phyloP scores from a whole-genome alignment of 2,329 filamentous ascomycete genomes.

The Coleophoma eucalyptorum region DNA sequence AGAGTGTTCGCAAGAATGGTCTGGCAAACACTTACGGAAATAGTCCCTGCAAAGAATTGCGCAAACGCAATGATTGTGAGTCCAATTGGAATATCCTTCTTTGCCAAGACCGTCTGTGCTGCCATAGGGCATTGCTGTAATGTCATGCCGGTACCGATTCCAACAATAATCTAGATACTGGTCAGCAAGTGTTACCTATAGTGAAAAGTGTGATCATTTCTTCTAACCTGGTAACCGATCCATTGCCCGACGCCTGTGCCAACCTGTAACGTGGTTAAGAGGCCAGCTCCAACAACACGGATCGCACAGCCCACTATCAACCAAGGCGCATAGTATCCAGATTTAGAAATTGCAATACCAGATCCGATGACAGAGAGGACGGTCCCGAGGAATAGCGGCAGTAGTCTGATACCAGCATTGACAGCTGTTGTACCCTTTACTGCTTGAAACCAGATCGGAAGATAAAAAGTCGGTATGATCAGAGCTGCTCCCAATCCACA shows the following conservation, averaged over 20 bases:
- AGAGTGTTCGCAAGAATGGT: not conserved
- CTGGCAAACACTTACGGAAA: not conserved
- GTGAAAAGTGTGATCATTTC: no score
- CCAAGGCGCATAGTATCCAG: constrained; percentile 34
- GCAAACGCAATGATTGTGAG: constrained; percentile 4
- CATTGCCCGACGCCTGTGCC: constrained; percentile 34
- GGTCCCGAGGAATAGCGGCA: constrained; percentile 7
- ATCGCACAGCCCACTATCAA: constrained; percentile 37
- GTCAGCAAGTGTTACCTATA: no score
- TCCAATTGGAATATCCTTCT: constrained; percentile 46
- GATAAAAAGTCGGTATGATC: constrained; percentile 22
- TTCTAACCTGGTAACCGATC: constrained; percentile 41
- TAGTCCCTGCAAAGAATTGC: constrained; percentile 1
- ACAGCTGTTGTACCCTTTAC: not conserved
- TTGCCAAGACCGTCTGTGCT: constrained; percentile 31
- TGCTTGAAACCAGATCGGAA: constrained; percentile 7
- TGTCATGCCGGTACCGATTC: constrained; percentile 36
- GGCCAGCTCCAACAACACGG: constrained; percentile 32
- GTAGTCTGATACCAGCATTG: not conserved
- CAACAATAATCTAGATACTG: constrained; percentile 29
- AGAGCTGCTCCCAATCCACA: constrained; percentile 16
- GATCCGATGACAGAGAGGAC: constrained; percentile 19
- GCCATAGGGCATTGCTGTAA: constrained; percentile 31
- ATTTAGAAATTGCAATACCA: constrained; percentile 17
- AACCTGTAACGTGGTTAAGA: constrained; percentile 34